These are phyloP conservation scores for rapeseed (Brassica napus) DNA, from an alignment of 345 rosid species.

Conservation along the genomic window DNA sequence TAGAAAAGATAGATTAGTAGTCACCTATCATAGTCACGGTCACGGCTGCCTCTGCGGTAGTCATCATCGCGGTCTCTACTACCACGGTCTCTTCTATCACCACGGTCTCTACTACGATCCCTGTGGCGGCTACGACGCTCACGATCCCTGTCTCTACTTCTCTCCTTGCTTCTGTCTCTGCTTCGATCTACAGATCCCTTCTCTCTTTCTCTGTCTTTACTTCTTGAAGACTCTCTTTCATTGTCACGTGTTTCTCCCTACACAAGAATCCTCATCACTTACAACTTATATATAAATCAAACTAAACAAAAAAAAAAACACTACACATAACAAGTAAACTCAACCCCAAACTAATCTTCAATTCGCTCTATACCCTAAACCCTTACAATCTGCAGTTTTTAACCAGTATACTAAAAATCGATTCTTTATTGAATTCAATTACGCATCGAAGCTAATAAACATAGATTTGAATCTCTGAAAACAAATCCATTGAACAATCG, in stretches of 20 bases:
- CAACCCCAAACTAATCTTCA: background rate
- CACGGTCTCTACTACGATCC: constrained; percentile 63
- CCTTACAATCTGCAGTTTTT: too few relatives aligned
- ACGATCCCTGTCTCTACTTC: constrained; percentile 50
- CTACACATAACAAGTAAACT: background rate
- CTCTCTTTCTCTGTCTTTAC: constrained; percentile 61
- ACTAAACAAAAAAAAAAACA: background rate
- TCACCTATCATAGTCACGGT: constrained; percentile 75
- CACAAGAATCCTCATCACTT: constrained; percentile 7
- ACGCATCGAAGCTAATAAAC: constrained; percentile 4
- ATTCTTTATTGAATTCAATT: background rate
- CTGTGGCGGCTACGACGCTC: constrained; percentile 62
- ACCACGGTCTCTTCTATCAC: constrained; percentile 80
- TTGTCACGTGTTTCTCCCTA: constrained; percentile 64
- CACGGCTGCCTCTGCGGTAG: constrained; percentile 50
- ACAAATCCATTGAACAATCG: background rate
- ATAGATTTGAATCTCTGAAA: background rate
- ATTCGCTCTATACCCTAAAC: too few relatives aligned
- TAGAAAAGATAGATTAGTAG: background rate
- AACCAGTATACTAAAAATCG: background rate
- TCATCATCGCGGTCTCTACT: constrained; percentile 70
- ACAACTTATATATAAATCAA: background rate
- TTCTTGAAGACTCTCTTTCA: constrained; percentile 67
- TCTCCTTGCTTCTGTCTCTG: constrained; percentile 45
- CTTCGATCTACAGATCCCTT: constrained; percentile 56